Percentiles rank a stretch among this genome's conserved stretches.
These are phyloP conservation scores for Trichophyton equinum DNA, from an alignment of 2,329 filamentous ascomycete species.

Conservation along the genomic window DNA sequence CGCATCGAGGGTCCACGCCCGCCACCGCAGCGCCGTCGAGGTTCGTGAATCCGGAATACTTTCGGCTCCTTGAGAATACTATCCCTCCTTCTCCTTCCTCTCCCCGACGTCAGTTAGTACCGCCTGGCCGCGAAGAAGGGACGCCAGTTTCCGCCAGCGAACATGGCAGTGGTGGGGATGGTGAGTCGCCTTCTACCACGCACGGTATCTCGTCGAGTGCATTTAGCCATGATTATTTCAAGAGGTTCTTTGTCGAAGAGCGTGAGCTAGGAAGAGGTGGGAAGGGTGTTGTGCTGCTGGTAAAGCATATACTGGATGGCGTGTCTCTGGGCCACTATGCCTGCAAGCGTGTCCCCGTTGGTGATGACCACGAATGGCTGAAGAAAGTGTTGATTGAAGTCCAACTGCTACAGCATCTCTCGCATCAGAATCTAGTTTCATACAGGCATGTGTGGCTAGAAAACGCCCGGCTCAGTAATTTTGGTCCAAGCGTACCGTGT, in stretches of 20 bases:
- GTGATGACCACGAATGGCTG: constrained; percentile 87
- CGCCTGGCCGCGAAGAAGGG: constrained; percentile 27
- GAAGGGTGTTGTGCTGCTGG: constrained; percentile 88
- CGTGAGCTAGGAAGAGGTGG: constrained; percentile 75
- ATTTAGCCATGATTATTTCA: constrained; percentile 87
- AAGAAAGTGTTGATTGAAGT: constrained; percentile 92
- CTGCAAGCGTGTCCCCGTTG: constrained; percentile 91
- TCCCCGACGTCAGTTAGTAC: constrained; percentile 36
- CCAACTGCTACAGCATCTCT: constrained; percentile 78
- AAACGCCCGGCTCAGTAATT: constrained; percentile 68
- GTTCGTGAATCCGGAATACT: constrained; percentile 87
- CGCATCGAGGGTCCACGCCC: constrained; percentile 22
- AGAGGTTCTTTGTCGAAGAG: constrained; percentile 84
- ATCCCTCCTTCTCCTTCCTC: constrained; percentile 43
- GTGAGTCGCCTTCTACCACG: neutral
- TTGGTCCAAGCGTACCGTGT: constrained; percentile 83
- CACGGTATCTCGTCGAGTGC: constrained; percentile 70
- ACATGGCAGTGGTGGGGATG: neutral
- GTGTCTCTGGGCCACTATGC: constrained; percentile 83
- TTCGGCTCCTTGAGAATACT: constrained; percentile 66
- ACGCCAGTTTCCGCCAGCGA: constrained; percentile 4
- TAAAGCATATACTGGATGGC: constrained; percentile 81
- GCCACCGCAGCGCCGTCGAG: constrained; percentile 36
- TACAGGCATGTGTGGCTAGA: constrained; percentile 98
- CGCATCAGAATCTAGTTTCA: constrained; percentile 87